Conservation (phyloP, 129 eudicot genomes). For the Deinandra increscens region DNA sequence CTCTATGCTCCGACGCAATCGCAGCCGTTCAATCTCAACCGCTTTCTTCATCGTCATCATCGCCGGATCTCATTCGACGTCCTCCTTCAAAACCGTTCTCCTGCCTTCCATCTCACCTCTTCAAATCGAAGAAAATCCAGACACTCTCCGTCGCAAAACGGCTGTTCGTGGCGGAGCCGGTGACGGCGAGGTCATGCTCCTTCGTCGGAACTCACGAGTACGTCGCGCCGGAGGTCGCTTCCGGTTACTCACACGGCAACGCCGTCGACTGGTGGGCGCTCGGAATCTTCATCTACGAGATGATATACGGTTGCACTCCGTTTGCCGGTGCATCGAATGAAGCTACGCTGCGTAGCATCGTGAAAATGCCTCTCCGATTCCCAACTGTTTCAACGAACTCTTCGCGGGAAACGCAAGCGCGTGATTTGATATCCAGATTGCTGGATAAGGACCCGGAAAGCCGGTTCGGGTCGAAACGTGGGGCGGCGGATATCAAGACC, state of each 20-base stretch:
- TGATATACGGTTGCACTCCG: slow-evolving; percentile 89
- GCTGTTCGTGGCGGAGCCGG: slow-evolving; percentile 90
- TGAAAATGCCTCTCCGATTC: slow-evolving; percentile 47
- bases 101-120: slow-evolving; percentile 63
- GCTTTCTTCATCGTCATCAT: slow-evolving; percentile 35
- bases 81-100: slow-evolving; percentile 38
- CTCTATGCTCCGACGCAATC: slow-evolving; percentile 79
- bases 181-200: slow-evolving; percentile 75
- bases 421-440: slow-evolving; percentile 62
- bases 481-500: slow-evolving; percentile 85
- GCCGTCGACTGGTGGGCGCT: slow-evolving; percentile 99
- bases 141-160: slow-evolving; percentile 44
- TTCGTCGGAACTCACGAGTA: slow-evolving; percentile 97
- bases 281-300: slow-evolving; percentile 85
- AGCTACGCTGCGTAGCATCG: slow-evolving; percentile 69
- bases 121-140: slow-evolving; percentile 73
- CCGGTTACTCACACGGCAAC: slow-evolving; percentile 79
- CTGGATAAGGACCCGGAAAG: slow-evolving; percentile 60
- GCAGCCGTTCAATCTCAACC: slow-evolving; percentile 80
- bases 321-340: slow-evolving; percentile 68
- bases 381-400: slow-evolving; percentile 47
- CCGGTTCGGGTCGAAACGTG: slow-evolving; percentile 80
- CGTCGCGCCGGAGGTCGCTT: slow-evolving; percentile 93
- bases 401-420: slow-evolving; percentile 59
- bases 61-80: slow-evolving; percentile 34